Evolutionary conservation across 2,329 filamentous ascomycete genomes (phyloP), one percentile per base, ranked within the genome.

Genomic region (Endoconidiophora polonica): DNA sequence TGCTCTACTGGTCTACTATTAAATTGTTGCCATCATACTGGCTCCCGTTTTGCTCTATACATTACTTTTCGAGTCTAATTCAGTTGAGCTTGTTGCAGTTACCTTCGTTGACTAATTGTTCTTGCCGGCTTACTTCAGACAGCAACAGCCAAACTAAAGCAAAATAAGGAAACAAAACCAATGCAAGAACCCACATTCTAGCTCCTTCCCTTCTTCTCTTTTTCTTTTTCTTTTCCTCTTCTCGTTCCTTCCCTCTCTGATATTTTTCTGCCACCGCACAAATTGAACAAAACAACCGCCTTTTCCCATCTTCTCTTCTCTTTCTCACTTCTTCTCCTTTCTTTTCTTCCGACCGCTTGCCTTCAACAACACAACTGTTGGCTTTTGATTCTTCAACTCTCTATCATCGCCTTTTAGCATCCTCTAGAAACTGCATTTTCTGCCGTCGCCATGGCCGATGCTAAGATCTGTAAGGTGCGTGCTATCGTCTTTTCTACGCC

Each of bases 381-480:
- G 9, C n/a, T 23, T 5, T 43, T 43, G 24, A 46, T 36, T 29
- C 26, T 42, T 24, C 10, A 14, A 33, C n/a, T 26, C 33, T 44
- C 26, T 3, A 23, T 22, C n/a, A 20, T 46, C 9, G 10, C 22
- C 20, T 42, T 26, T 42, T 41, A 26, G 5, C 22, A 36, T 22
- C 7, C 9, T 39, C 14, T 37, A 39, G 14, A 12, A 48, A 5
- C 36, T 37, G 18, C 16, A 48, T 20, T 22, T 12, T 20, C 18
- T 29, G 16, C 42, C 26, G 14, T 33, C 49, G 44, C 9, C 5
- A 52, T 52, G 50, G 44, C 50, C n/a, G 45, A 52, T 45, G 39
- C 44, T 46, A 52, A 52, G 50, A 44, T 44, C 40, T 23, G 50
- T 52, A 52, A 52, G 50, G 50, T 52, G 42, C 26, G 50, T 38